phyloP scores from a whole-genome alignment of 73 alveolate genomes.

The Paramecium sexaurelia region DNA sequence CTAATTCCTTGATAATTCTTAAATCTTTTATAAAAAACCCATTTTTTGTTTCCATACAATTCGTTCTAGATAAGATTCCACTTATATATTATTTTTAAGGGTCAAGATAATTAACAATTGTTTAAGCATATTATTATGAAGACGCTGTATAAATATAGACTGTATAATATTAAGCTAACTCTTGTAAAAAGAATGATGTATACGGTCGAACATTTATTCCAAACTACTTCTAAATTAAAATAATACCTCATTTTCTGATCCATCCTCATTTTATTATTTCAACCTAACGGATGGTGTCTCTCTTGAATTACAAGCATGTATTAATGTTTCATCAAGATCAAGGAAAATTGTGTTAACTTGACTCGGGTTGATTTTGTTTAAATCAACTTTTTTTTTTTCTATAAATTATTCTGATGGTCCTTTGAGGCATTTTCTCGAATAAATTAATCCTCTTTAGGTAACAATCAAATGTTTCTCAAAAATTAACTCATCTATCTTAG shows the following conservation, averaged over 20 bases:
- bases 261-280: neutral
- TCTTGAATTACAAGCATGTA: conserved; percentile 58
- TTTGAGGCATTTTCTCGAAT: conserved; percentile 64
- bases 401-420: conserved; percentile 66
- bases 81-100: conserved; percentile 88
- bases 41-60: conserved; percentile 90
- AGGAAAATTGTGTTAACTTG: conserved; percentile 55
- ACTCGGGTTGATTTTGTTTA: conserved; percentile 13
- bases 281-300: conserved; percentile 19
- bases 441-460: conserved; percentile 59
- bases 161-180: conserved; percentile 77
- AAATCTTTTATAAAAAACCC: conserved; percentile 94
- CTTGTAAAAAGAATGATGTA: conserved; percentile 81
- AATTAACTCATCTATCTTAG: conserved; percentile 10
- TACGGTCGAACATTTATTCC: conserved; percentile 88
- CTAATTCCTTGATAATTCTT: conserved; percentile 84
- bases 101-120: conserved; percentile 89
- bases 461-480: conserved; percentile 15
- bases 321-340: conserved; percentile 65
- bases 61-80: conserved; percentile 85
- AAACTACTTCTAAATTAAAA: conserved; percentile 28
- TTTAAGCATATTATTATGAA: conserved; percentile 92
- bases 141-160: conserved; percentile 93
- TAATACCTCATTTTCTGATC: neutral
- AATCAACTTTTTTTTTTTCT: conserved; percentile 26